phyloP scores from a whole-genome alignment of 2,329 filamentous ascomycete genomes.

The Aureobasidium pullulans region DNA sequence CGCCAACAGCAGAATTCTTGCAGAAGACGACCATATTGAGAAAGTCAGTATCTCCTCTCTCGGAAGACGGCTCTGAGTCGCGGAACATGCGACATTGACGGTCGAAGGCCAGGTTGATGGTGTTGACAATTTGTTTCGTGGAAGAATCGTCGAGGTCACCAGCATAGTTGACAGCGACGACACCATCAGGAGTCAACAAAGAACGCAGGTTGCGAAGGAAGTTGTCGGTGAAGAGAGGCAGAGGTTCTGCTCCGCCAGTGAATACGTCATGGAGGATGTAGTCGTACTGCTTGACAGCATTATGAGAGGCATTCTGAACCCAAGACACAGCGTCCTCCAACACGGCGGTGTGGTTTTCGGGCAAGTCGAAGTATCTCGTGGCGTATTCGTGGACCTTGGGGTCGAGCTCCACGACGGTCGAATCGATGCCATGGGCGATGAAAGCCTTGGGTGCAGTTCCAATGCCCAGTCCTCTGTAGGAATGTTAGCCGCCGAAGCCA shows the following conservation, averaged over 20 bases:
- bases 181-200: slow-evolving; percentile 69
- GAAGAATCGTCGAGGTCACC: slow-evolving; percentile 75
- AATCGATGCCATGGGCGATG: slow-evolving; percentile 80
- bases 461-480: slow-evolving; percentile 70
- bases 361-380: slow-evolving; percentile 71
- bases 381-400: slow-evolving; percentile 82
- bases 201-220: slow-evolving; percentile 66
- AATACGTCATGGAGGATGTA: slow-evolving; percentile 98
- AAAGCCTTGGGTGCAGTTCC: slow-evolving; percentile 85
- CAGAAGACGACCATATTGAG: slow-evolving; percentile 97
- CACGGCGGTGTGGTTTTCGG: slow-evolving; percentile 67
- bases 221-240: slow-evolving; percentile 76
- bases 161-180: slow-evolving; percentile 93
- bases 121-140: slow-evolving; percentile 71
- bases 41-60: slow-evolving; percentile 53
- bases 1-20: slow-evolving; percentile 22
- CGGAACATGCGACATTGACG: slow-evolving; percentile 78
- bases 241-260: slow-evolving; percentile 88
- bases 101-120: slow-evolving; percentile 76
- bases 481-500: background rate
- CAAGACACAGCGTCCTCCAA: slow-evolving; percentile 77
- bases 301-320: slow-evolving; percentile 33
- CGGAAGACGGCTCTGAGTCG: slow-evolving; percentile 50
- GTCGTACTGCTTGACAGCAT: slow-evolving; percentile 52
- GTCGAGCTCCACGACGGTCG: slow-evolving; percentile 92